A percentile compares a stretch with the other conserved stretches of the same genome.
Evolutionary conservation across 768 basidiomycete species (phyloP).

Genomic region (Leccinum variicolor): DNA sequence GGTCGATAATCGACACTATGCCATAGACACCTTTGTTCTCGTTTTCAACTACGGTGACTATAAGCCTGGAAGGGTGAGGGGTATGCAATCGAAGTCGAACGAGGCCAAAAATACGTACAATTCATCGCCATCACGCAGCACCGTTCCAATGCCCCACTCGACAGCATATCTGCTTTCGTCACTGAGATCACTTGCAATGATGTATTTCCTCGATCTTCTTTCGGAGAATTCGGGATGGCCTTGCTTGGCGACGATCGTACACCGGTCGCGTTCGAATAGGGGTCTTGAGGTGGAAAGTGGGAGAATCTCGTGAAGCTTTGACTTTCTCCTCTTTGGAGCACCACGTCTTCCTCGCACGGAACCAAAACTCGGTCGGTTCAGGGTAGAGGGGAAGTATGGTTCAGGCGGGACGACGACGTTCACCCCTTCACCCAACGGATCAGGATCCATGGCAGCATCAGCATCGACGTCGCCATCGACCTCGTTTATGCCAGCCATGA

Average conservation of each 20-base stretch:
- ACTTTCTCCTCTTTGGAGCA: constrained; percentile 55
- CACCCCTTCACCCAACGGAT: constrained; percentile 89
- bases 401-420: constrained; percentile 84
- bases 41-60: constrained; percentile 91
- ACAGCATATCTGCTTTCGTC: constrained; percentile 94
- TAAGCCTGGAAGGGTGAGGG: constrained; percentile 42
- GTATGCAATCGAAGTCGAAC: constrained; percentile 1
- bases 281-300: constrained; percentile 71
- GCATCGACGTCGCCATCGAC: constrained; percentile 45
- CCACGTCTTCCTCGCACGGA: constrained; percentile 31
- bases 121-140: constrained; percentile 92
- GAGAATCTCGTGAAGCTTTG: constrained; percentile 60
- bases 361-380: constrained; percentile 51
- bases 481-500: constrained; percentile 23
- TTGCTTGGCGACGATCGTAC: constrained; percentile 85
- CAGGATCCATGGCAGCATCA: constrained; percentile 58
- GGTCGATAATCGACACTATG: neutral
- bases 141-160: constrained; percentile 98
- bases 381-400: constrained; percentile 75
- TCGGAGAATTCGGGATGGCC: constrained; percentile 68
- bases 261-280: constrained; percentile 85
- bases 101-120: constrained; percentile 40
- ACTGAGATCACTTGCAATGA: constrained; percentile 92
- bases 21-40: constrained; percentile 71
- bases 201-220: constrained; percentile 63